These are phyloP conservation scores for Leishmania amazonensis DNA, from an alignment of 208 protist species.

Conservation along the genomic window DNA sequence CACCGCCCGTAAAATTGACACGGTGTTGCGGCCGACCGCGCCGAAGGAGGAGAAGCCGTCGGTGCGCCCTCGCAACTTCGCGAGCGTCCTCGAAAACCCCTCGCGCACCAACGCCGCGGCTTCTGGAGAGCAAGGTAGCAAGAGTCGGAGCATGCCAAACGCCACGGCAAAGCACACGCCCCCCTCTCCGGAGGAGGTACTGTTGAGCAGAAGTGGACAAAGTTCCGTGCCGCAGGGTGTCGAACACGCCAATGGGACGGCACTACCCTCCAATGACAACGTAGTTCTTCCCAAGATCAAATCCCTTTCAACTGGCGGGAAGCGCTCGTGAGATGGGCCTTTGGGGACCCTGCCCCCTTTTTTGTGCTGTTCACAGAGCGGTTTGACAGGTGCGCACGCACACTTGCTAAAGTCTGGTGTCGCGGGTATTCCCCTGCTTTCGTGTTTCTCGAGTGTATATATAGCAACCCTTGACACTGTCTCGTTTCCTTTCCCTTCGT, in stretches of 20 bases:
- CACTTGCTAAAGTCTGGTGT: not conserved
- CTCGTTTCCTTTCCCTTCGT: not conserved
- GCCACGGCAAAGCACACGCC: conserved; percentile 4
- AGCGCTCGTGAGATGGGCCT: conserved; percentile 9
- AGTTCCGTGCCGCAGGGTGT: conserved; percentile 2
- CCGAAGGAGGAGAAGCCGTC: conserved; percentile 53
- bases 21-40: conserved; percentile 40
- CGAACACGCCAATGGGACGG: not conserved
- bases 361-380: too few relatives aligned
- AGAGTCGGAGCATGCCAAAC: conserved; percentile 20
- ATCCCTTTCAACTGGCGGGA: conserved; percentile 17
- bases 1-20: not conserved
- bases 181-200: conserved; percentile 17
- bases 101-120: conserved; percentile 8
- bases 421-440: not conserved
- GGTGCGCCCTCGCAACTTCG: conserved; percentile 41
- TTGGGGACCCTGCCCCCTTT: not conserved
- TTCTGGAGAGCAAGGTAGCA: not conserved
- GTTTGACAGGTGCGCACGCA: not conserved
- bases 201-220: conserved; percentile 9
- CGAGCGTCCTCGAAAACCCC: conserved; percentile 31
- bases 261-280: conserved; percentile 6
- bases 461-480: not conserved
- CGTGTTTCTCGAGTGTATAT: not conserved
- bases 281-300: conserved; percentile 50